Conservation (phyloP, 2,329 filamentous ascomycete genomes). For the Calonectria hongkongensis region DNA sequence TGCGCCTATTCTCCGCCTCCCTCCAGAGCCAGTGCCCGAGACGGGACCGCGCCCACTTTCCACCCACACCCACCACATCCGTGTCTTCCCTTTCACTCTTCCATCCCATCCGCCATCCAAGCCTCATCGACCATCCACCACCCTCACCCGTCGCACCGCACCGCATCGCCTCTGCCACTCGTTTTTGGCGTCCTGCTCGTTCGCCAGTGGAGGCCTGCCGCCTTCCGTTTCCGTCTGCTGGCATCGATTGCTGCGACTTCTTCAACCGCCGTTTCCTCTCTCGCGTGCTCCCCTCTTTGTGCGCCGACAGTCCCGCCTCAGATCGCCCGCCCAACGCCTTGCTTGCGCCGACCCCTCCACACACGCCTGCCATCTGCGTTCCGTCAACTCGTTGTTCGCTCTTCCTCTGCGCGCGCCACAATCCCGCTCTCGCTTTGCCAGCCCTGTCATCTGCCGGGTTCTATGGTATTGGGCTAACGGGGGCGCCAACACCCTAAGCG, state of each 20-base stretch:
- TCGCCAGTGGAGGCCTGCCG: conserved; percentile 42
- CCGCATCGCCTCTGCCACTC: conserved; percentile 50
- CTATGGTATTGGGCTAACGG: conserved; percentile 46
- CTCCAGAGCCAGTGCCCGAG: conserved; percentile 35
- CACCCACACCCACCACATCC: conserved; percentile 36
- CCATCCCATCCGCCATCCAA: conserved; percentile 46
- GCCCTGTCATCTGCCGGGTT: conserved; percentile 45
- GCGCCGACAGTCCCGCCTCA: conserved; percentile 23
- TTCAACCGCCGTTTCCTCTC: conserved; percentile 34
- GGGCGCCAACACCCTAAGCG: conserved; percentile 51
- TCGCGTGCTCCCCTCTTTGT: conserved; percentile 21
- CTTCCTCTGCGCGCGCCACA: conserved; percentile 45
- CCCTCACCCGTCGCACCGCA: conserved; percentile 10
- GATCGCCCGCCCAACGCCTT: conserved; percentile 19
- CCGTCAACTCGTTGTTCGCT: conserved; percentile 18
- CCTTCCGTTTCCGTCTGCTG: conserved; percentile 19
- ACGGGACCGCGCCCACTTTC: conserved; percentile 49
- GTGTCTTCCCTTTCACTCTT: conserved; percentile 44
- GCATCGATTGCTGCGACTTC: conserved; percentile 26
- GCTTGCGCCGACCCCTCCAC: conserved; percentile 35
- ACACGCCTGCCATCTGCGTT: conserved; percentile 21
- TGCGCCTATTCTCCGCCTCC: conserved; percentile 51
- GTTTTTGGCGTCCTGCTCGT: conserved; percentile 42
- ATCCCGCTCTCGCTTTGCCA: conserved; percentile 41
- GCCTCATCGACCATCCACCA: conserved; percentile 46